phyloP scores from a whole-genome alignment of 352 stramenopile genomes.

The Phytophthora rubi region DNA sequence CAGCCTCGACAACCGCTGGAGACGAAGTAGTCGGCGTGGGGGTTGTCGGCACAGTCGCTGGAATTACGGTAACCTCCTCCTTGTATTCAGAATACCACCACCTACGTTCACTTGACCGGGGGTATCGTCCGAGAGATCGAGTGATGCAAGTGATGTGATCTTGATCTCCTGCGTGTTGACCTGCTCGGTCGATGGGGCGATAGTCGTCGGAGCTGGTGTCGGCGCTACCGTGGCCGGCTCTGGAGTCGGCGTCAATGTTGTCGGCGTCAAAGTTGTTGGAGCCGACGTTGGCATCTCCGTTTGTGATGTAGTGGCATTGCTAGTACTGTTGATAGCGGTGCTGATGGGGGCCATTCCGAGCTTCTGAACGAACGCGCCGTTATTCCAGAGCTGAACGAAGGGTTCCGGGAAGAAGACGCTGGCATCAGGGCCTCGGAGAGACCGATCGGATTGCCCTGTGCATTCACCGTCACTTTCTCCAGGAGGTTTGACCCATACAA shows the following conservation, averaged over 20 bases:
- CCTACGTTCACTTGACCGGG: conserved; percentile 16
- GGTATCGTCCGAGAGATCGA: conserved; percentile 8
- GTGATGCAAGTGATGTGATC: conserved; percentile 11
- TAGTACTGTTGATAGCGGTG: conserved; percentile 4
- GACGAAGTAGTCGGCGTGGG: conserved; percentile 5
- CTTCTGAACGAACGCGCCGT: conserved; percentile 50
- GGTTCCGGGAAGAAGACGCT: conserved; percentile 57
- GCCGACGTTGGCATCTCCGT: not conserved
- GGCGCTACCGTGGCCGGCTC: not conserved
- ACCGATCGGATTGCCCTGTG: conserved; percentile 29
- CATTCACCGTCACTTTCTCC: conserved; percentile 60
- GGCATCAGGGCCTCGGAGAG: conserved; percentile 45
- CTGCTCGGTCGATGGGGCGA: not conserved
- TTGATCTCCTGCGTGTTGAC: conserved; percentile 9
- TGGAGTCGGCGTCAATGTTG: not conserved
- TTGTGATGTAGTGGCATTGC: conserved; percentile 9
- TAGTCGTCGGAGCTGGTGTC: not conserved
- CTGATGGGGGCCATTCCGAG: conserved; percentile 32
- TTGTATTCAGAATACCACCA: conserved; percentile 11
- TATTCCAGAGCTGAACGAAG: conserved; percentile 65
- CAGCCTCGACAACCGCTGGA: conserved; percentile 12
- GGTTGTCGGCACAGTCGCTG: conserved; percentile 3
- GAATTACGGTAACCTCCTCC: not conserved
- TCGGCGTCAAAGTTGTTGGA: not conserved
- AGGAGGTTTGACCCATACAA: conserved; percentile 54